phyloP scores from a whole-genome alignment of 306 rosid genomes.

The Begonia loranthoides region DNA sequence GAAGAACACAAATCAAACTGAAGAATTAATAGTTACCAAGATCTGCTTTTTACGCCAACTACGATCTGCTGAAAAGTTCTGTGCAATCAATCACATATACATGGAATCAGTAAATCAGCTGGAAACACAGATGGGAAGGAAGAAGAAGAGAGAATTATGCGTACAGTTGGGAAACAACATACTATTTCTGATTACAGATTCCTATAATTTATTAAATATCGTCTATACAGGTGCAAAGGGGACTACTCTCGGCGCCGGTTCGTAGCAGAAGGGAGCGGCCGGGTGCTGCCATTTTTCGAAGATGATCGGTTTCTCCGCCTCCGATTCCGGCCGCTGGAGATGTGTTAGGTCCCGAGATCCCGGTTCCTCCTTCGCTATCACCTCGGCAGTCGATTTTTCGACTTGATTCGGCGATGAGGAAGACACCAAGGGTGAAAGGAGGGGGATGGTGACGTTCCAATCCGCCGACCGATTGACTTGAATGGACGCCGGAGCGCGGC shows the following conservation, averaged over 20 bases:
- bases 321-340: slow-evolving; percentile 15
- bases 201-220: no score
- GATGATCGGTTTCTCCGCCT: slow-evolving; percentile 27
- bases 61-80: no score
- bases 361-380: slow-evolving; percentile 18
- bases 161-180: no score
- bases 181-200: no score
- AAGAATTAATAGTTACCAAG: no score
- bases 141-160: no score
- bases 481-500: slow-evolving; percentile 73
- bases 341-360: neutral
- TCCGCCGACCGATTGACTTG: slow-evolving; percentile 38
- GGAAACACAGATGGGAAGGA: no score
- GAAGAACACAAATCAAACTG: no score
- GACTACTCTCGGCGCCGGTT: slow-evolving; percentile 28
- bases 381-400: slow-evolving; percentile 9
- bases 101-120: no score
- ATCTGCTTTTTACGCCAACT: no score
- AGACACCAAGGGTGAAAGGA: slow-evolving; percentile 69
- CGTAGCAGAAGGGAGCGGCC: slow-evolving; percentile 79
- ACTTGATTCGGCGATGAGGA: slow-evolving; percentile 27
- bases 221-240: slow-evolving; percentile 29
- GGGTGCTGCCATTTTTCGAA: slow-evolving; percentile 92
- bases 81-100: no score
- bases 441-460: slow-evolving; percentile 92